These are phyloP conservation scores for Cyclotella baltica DNA, from an alignment of 108 stramenopile genomes.

Conservation along the genomic window DNA sequence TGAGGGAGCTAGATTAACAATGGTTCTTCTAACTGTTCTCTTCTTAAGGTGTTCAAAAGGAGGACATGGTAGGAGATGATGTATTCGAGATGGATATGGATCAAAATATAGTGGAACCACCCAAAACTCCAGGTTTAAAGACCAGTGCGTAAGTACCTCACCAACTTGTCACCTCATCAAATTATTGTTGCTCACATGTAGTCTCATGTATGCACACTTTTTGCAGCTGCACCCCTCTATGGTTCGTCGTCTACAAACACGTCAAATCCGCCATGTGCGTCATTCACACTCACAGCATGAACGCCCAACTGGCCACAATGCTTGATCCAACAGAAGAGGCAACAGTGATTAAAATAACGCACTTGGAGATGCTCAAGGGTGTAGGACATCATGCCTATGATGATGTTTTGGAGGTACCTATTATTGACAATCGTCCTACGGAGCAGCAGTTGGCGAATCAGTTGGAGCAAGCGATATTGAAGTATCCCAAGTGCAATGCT, in stretches of 20 bases:
- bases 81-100: conserved; percentile 89
- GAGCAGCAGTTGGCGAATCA: conserved; percentile 91
- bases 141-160: conserved; percentile 65
- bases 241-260: conserved; percentile 86
- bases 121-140: conserved; percentile 73
- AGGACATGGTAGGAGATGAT: conserved; percentile 94
- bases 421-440: conserved; percentile 96
- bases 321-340: conserved; percentile 79
- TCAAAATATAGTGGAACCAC: conserved; percentile 57
- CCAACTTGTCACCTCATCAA: neutral
- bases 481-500: conserved; percentile 90
- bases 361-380: conserved; percentile 98
- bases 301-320: conserved; percentile 89
- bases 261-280: conserved; percentile 74
- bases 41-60: conserved; percentile 87
- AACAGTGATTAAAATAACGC: conserved; percentile 74
- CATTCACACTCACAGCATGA: conserved; percentile 90
- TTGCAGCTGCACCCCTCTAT: conserved; percentile 85
- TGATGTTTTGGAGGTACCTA: conserved; percentile 91
- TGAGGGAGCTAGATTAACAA: neutral
- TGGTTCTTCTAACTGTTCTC: neutral
- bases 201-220: neutral
- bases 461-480: conserved; percentile 71
- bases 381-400: conserved; percentile 91
- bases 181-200: neutral